Percentiles rank a stretch among this genome's conserved stretches.
phyloP scores from a whole-genome alignment of 495 filamentous ascomycete species.

The Podospora fimiseda region DNA sequence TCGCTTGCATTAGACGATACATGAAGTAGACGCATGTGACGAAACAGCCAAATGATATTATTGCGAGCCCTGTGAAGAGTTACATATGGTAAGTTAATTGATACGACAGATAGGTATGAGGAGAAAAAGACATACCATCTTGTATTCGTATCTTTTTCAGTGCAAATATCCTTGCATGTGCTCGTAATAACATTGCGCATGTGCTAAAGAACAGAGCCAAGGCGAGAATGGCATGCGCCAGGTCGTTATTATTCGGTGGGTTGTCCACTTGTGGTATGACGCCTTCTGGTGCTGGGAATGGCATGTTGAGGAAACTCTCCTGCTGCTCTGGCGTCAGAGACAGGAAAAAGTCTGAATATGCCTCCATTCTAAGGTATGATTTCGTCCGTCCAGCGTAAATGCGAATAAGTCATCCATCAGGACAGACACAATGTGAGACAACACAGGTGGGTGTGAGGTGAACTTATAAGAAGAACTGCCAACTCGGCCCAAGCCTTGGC shows the following conservation, averaged over 20 bases:
- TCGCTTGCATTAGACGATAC: conserved; percentile 10
- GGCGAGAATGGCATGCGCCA: conserved; percentile 14
- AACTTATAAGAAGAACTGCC: too few species aligned
- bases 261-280: conserved; percentile 22
- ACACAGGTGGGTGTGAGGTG: not conserved
- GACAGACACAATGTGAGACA: too few species aligned
- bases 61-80: conserved; percentile 1
- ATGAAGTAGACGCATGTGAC: conserved; percentile 18
- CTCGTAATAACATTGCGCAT: not conserved
- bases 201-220: conserved; percentile 10
- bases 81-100: not conserved
- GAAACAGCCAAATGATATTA: conserved; percentile 13
- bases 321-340: not conserved
- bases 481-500: too few species aligned
- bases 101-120: not conserved
- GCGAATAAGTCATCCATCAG: not conserved
- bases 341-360: not conserved
- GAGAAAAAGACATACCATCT: conserved; percentile 6
- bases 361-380: not conserved
- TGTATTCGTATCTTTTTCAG: not conserved
- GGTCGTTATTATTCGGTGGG: conserved; percentile 21
- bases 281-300: not conserved
- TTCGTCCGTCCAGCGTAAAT: not conserved
- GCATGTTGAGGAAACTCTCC: not conserved
- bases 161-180: not conserved